These are phyloP conservation scores for Chrysanthemum lavandulifolium DNA, from an alignment of 129 eudicot genomes.

Conservation along the genomic window DNA sequence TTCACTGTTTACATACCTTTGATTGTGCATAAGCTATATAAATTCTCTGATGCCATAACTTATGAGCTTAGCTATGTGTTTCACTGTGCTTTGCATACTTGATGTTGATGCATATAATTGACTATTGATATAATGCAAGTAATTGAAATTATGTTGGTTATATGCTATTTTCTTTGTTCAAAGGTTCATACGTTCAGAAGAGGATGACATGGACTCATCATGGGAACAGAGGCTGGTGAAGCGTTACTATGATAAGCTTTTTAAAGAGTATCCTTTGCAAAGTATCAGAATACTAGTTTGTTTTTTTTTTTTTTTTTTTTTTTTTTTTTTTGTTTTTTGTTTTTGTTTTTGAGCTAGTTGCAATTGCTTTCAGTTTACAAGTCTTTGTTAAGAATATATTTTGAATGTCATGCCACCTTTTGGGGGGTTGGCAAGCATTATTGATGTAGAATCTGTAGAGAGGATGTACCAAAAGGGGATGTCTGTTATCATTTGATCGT, in stretches of 20 bases:
- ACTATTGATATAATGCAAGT: not conserved
- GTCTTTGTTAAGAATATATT: too few species aligned
- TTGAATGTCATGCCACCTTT: too few species aligned
- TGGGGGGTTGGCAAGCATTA: too few species aligned
- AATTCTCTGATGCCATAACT: not conserved
- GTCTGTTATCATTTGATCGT: too few species aligned
- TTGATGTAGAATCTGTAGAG: too few species aligned
- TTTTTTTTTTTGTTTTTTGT: not conserved
- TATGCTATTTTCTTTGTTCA: slow-evolving; percentile 4
- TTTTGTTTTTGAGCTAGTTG: too few species aligned
- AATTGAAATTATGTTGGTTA: slow-evolving; percentile 15
- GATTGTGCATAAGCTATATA: not conserved
- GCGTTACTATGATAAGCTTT: slow-evolving; percentile 97
- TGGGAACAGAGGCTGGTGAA: slow-evolving; percentile 98
- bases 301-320: not conserved
- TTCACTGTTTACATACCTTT: not conserved
- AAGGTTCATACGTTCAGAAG: slow-evolving; percentile 93
- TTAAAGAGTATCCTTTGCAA: slow-evolving; percentile 92
- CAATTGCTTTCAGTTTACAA: too few species aligned
- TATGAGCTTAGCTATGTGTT: not conserved
- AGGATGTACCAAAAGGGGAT: too few species aligned
- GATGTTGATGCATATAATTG: not conserved
- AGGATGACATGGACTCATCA: slow-evolving; percentile 84
- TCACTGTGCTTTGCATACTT: not conserved
- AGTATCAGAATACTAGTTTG: not conserved